These are phyloP conservation scores for Wickerhamiella dianesei DNA, from an alignment of 805 yeast species.

Conservation along the genomic window DNA sequence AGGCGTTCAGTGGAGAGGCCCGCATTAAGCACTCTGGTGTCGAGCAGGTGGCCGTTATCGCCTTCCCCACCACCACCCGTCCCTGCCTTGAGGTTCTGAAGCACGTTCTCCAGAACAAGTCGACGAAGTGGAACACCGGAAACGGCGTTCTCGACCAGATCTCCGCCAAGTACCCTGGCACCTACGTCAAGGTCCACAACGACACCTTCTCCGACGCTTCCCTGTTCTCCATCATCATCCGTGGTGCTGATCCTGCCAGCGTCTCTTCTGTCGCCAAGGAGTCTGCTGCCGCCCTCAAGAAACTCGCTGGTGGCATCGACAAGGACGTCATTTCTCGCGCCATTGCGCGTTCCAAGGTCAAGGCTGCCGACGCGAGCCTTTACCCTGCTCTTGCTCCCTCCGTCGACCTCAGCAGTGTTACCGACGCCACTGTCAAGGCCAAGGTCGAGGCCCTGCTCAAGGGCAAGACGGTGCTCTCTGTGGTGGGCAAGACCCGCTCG, in stretches of 20 bases:
- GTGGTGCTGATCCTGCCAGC: conserved; percentile 43
- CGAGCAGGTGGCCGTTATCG: conserved; percentile 61
- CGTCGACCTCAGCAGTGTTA: conserved; percentile 27
- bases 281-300: conserved; percentile 22
- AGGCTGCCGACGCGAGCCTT: conserved; percentile 31
- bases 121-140: conserved; percentile 42
- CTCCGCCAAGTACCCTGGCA: conserved; percentile 28
- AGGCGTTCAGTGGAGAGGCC: conserved; percentile 50
- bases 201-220: conserved; percentile 65
- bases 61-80: conserved; percentile 54
- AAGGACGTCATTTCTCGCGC: conserved; percentile 35
- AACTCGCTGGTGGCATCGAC: conserved; percentile 20
- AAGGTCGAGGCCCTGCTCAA: conserved; percentile 25
- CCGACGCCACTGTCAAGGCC: conserved; percentile 25
- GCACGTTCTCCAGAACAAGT: conserved; percentile 42
- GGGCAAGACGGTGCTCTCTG: conserved; percentile 66
- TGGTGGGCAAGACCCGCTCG: conserved; percentile 74
- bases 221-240: conserved; percentile 56
- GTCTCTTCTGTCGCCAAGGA: conserved; percentile 48
- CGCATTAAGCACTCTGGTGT: conserved; percentile 42
- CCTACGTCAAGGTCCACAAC: conserved; percentile 40
- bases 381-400: conserved; percentile 34
- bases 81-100: conserved; percentile 62
- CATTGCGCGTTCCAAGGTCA: conserved; percentile 44
- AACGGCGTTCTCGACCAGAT: conserved; percentile 36